These are phyloP conservation scores for Leccinellum rugosiceps DNA, from an alignment of 768 basidiomycete genomes.

Conservation along the genomic window DNA sequence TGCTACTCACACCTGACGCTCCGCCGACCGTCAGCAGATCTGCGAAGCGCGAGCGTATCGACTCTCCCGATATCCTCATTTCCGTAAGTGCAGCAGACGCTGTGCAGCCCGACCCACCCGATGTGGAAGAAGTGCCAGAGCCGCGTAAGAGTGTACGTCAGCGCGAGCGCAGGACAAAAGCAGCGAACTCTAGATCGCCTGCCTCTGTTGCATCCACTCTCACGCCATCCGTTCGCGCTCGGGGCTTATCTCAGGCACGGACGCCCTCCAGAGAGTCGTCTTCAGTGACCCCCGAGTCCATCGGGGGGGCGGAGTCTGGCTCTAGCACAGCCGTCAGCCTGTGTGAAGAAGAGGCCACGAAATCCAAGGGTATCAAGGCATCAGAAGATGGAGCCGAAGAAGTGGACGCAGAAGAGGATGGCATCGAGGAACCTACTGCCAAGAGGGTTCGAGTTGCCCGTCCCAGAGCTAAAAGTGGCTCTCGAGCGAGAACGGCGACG, in stretches of 20 bases:
- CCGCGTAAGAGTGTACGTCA: constrained; percentile 32
- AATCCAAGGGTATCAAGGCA: constrained; percentile 15
- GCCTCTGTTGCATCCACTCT: constrained; percentile 29
- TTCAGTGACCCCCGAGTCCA: constrained; percentile 24
- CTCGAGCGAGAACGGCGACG: constrained; percentile 14
- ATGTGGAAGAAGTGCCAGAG: constrained; percentile 21
- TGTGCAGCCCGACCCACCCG: constrained; percentile 12
- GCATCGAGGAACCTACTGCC: constrained; percentile 4
- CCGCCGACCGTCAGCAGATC: constrained; percentile 5
- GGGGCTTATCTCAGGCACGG: constrained; percentile 18
- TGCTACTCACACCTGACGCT: constrained; percentile 21
- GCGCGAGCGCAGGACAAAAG: constrained; percentile 25
- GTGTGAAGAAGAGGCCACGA: constrained; percentile 26
- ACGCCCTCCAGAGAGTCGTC: constrained; percentile 25
- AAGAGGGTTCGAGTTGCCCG: constrained; percentile 22
- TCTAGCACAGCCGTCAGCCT: constrained; percentile 34
- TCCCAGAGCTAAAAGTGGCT: constrained; percentile 22
- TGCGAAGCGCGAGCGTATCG: constrained; percentile 24
- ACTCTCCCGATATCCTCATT: constrained; percentile 10
- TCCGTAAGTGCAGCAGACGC: constrained; percentile 7
- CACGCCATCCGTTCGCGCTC: constrained; percentile 23
- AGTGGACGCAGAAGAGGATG: constrained; percentile 16
- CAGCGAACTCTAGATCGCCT: constrained; percentile 19
- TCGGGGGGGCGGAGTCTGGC: constrained; percentile 27
- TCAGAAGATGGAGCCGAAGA: constrained; percentile 13